Evolutionary conservation across 1,284 basidiomycete genomes (phyloP).

Genomic region (Ganoderma lucidum): DNA sequence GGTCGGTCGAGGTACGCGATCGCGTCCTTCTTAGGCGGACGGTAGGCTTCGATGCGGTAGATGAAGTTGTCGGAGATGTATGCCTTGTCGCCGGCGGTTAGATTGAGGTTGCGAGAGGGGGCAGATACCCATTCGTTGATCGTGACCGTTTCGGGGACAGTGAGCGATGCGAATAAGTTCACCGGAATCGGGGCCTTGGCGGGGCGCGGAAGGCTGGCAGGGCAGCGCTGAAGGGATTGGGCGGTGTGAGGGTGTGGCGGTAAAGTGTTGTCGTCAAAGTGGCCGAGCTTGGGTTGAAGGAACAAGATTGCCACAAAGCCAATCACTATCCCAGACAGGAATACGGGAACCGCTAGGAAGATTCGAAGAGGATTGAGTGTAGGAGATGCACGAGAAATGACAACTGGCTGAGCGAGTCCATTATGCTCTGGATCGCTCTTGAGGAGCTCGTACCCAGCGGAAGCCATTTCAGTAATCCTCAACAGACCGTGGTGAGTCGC

Average conservation of each 20-base stretch:
- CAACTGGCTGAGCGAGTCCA: conserved; percentile 13
- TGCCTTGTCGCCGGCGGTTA: conserved; percentile 47
- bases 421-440: conserved; percentile 29
- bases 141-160: conserved; percentile 50
- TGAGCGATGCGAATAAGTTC: conserved; percentile 59
- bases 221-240: conserved; percentile 43
- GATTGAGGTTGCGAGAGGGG: conserved; percentile 54
- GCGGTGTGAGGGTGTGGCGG: conserved; percentile 16
- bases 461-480: conserved; percentile 23
- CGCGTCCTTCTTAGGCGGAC: conserved; percentile 58
- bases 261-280: conserved; percentile 12
- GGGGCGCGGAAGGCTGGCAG: conserved; percentile 40
- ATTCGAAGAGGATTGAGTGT: conserved; percentile 30
- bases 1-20: conserved; percentile 54
- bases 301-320: conserved; percentile 16
- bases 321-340: conserved; percentile 2
- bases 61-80: conserved; percentile 55
- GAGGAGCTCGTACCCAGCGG: conserved; percentile 27
- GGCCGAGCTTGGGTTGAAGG: conserved; percentile 34
- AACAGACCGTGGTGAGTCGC: background rate
- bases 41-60: conserved; percentile 56
- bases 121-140: conserved; percentile 57
- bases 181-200: conserved; percentile 51
- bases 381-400: conserved; percentile 16
- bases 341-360: conserved; percentile 7